A percentile compares a stretch with the other conserved stretches of the same genome.
Conservation (phyloP, 2,329 filamentous ascomycete genomes). For the Fusarium guadeloupense region DNA sequence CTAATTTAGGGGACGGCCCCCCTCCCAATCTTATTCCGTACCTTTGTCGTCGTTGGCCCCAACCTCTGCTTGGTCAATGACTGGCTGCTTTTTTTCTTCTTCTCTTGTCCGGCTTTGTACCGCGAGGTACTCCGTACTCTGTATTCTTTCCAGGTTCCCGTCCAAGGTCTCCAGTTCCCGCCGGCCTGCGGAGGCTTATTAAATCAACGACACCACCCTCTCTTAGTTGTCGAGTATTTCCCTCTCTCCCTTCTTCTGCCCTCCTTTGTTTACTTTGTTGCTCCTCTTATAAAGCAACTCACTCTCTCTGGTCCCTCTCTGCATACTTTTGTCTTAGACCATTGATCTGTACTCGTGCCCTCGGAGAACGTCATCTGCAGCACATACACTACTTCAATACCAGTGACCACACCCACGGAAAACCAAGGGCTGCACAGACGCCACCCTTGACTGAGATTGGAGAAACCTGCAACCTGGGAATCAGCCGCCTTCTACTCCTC, state of each 20-base stretch:
- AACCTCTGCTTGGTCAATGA: conserved; percentile 14
- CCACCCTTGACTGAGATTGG: conserved; percentile 38
- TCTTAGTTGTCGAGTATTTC: conserved; percentile 2
- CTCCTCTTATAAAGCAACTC: conserved; percentile 10
- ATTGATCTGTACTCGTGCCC: conserved; percentile 33
- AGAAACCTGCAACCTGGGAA: conserved; percentile 36
- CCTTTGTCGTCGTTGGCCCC: conserved; percentile 40
- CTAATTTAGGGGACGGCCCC: conserved; percentile 39
- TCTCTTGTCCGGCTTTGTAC: conserved; percentile 1
- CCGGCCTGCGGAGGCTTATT: conserved; percentile 25
- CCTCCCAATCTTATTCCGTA: conserved; percentile 35
- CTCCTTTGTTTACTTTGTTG: conserved; percentile 15
- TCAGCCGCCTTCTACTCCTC: conserved; percentile 36
- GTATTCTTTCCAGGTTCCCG: conserved; percentile 24
- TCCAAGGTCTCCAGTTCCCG: conserved; percentile 7
- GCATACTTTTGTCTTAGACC: conserved; percentile 27
- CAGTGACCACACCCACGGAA: conserved; percentile 37
- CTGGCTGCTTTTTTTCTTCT: conserved; percentile 11
- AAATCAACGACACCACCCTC: conserved; percentile 12
- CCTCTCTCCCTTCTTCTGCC: conserved; percentile 15
- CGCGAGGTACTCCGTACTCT: conserved; percentile 17
- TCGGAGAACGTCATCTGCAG: conserved; percentile 44
- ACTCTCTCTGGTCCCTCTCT: conserved; percentile 20
- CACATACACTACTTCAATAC: conserved; percentile 21
- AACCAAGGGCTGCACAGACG: conserved; percentile 31